phyloP scores from a whole-genome alignment of 208 protist genomes.

The Histomonas meleagridis region DNA sequence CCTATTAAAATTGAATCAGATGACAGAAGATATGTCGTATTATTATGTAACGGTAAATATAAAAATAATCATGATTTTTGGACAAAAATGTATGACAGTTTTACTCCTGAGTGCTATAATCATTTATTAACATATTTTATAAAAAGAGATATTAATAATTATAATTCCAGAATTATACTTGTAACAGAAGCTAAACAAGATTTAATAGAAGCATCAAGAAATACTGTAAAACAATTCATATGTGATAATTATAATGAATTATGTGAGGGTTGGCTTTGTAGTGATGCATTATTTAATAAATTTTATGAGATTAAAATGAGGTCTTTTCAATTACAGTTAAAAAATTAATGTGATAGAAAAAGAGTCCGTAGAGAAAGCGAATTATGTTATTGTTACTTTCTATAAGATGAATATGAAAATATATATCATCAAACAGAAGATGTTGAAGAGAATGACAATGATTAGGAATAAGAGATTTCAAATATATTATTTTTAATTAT shows the following conservation, averaged over 20 bases:
- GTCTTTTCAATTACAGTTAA: not conserved
- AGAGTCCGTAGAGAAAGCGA: not conserved
- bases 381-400: not conserved
- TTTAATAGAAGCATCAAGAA: not conserved
- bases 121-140: not conserved
- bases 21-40: not conserved
- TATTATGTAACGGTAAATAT: slow-evolving; percentile 2
- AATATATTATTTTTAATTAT: no score
- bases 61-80: not conserved
- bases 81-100: not conserved
- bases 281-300: not conserved
- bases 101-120: not conserved
- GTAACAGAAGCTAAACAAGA: not conserved
- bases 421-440: not conserved
- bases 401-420: not conserved
- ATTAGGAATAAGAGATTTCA: no score
- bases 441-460: no score
- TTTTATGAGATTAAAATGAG: not conserved
- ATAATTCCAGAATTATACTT: not conserved
- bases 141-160: not conserved
- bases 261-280: not conserved
- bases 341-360: not conserved
- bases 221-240: not conserved
- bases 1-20: not conserved
- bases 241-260: not conserved